Evolutionary conservation across 2,329 filamentous ascomycete species (phyloP).

Genomic region (Xylaria sp.): DNA sequence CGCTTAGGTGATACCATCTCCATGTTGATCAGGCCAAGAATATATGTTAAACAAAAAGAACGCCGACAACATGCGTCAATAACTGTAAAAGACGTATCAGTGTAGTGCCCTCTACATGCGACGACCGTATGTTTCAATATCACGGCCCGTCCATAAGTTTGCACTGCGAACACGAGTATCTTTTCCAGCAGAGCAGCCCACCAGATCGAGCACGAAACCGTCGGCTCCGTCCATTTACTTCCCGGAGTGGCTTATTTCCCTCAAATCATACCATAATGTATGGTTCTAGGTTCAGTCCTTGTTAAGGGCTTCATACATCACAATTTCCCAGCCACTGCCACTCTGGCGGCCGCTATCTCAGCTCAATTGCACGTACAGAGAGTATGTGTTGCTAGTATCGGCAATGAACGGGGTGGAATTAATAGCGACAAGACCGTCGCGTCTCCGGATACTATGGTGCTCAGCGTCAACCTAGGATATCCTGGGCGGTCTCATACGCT

Average conservation of each 20-base stretch:
- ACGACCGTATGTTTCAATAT: background rate
- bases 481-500: slow-evolving; percentile 54
- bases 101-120: background rate
- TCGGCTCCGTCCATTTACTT: no score
- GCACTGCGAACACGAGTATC: background rate
- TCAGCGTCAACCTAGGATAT: background rate
- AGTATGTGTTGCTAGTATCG: background rate
- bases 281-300: background rate
- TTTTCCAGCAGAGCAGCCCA: background rate
- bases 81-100: background rate
- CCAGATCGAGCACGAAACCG: background rate
- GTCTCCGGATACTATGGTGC: background rate
- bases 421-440: background rate
- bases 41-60: background rate
- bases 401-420: background rate
- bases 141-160: background rate
- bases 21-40: background rate
- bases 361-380: background rate
- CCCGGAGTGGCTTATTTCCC: background rate
- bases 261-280: background rate
- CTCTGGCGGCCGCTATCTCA: background rate
- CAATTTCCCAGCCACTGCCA: background rate
- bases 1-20: background rate
- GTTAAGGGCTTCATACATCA: background rate
- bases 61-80: background rate